These are phyloP conservation scores for Epichloe festucae DNA, from an alignment of 2,329 filamentous ascomycete species.

Conservation along the genomic window DNA sequence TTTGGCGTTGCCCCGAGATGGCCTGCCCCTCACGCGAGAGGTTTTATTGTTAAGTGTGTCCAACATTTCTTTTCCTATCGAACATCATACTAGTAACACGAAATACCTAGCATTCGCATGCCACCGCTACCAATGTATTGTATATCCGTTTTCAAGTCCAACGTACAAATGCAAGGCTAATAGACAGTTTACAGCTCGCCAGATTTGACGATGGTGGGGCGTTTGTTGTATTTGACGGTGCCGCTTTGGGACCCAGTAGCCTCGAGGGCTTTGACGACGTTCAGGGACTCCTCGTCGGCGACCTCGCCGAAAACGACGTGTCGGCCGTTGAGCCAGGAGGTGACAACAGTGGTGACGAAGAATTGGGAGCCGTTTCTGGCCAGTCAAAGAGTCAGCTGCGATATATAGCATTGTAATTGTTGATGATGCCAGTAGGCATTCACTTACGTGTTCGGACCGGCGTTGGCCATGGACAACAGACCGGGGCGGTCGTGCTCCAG, in stretches of 20 bases:
- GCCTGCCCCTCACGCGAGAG: background rate
- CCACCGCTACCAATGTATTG: constrained; percentile 1
- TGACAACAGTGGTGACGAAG: constrained; percentile 89
- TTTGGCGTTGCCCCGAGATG: too few species aligned
- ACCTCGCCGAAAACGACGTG: constrained; percentile 82
- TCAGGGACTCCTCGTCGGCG: constrained; percentile 32
- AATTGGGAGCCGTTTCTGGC: constrained; percentile 91
- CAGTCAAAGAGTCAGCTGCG: background rate
- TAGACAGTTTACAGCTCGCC: constrained; percentile 33
- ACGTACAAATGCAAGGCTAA: constrained; percentile 4
- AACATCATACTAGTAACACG: background rate
- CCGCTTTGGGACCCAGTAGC: constrained; percentile 43
- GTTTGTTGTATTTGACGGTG: constrained; percentile 40
- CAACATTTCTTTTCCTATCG: background rate
- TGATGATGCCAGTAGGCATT: background rate
- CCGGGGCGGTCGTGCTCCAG: constrained; percentile 60
- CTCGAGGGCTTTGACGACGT: constrained; percentile 48
- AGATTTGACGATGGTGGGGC: constrained; percentile 43
- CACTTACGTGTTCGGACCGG: constrained; percentile 77
- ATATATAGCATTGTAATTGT: background rate
- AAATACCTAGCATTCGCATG: background rate
- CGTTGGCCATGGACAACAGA: constrained; percentile 90
- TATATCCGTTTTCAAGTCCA: background rate
- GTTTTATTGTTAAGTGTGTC: background rate
- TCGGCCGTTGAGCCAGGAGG: constrained; percentile 71